phyloP scores from a whole-genome alignment of 345 rosid genomes.

The Pistacia atlantica region DNA sequence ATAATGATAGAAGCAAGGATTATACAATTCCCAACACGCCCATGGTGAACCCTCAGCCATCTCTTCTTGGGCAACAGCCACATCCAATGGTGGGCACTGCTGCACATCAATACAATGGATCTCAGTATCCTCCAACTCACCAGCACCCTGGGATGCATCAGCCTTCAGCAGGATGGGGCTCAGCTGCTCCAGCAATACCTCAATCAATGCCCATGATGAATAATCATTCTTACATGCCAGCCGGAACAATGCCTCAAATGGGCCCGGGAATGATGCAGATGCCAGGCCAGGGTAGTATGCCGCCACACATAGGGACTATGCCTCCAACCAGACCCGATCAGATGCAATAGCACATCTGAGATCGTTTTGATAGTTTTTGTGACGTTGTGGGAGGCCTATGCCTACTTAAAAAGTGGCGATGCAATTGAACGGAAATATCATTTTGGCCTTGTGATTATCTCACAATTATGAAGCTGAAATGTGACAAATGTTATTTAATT shows the following conservation, averaged over 20 bases:
- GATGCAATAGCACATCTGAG: conserved; percentile 34
- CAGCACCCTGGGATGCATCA: conserved; percentile 53
- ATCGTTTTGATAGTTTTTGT: conserved; percentile 1
- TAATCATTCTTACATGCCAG: conserved; percentile 60
- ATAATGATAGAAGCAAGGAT: conserved; percentile 93
- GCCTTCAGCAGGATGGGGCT: conserved; percentile 67
- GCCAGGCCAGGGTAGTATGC: conserved; percentile 36
- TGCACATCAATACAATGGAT: conserved; percentile 49
- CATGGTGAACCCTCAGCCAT: conserved; percentile 53
- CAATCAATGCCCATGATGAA: conserved; percentile 59
- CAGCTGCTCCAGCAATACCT: conserved; percentile 42
- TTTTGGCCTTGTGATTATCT: not conserved
- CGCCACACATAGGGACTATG: conserved; percentile 33
- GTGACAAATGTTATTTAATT: not conserved
- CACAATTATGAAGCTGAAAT: not conserved
- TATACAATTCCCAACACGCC: conserved; percentile 68
- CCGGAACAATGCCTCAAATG: conserved; percentile 56
- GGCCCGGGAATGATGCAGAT: conserved; percentile 66
- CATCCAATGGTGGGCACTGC: conserved; percentile 37
- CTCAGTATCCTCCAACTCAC: conserved; percentile 35
- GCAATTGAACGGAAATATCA: not conserved
- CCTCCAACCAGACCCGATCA: conserved; percentile 47
- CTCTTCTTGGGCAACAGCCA: conserved; percentile 74
- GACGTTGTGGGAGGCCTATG: not conserved
- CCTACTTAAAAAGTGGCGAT: not conserved